Conservation (phyloP, 805 yeast species). For the Candida pseudofarinosa region DNA sequence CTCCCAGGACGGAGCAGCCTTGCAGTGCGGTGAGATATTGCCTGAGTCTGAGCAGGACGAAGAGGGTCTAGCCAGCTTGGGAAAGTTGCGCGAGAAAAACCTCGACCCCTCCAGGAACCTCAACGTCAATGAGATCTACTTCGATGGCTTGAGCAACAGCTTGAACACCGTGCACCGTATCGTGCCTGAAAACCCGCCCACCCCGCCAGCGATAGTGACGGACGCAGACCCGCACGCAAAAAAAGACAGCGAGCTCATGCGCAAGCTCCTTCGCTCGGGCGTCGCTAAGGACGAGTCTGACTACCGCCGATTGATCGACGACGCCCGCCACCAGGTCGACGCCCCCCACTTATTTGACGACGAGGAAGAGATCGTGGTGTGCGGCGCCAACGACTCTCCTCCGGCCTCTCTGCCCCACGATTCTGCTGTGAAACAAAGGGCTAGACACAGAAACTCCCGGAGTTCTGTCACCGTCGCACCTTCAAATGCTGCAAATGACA, state of each 20-base stretch:
- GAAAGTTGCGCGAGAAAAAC: constrained; percentile 28
- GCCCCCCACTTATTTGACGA: constrained; percentile 38
- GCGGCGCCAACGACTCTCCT: not conserved
- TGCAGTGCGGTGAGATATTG: constrained; percentile 56
- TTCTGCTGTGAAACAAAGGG: constrained; percentile 5
- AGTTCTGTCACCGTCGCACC: constrained; percentile 21
- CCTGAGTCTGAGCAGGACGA: constrained; percentile 56
- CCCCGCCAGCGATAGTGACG: constrained; percentile 7
- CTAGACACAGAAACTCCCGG: constrained; percentile 24
- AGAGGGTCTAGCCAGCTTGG: constrained; percentile 40
- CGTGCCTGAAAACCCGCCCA: constrained; percentile 8
- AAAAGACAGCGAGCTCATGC: constrained; percentile 29
- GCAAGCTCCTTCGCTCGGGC: constrained; percentile 32
- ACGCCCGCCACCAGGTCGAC: constrained; percentile 26
- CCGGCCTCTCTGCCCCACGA: constrained; percentile 5
- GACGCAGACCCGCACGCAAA: constrained; percentile 1
- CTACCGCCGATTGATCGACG: constrained; percentile 27
- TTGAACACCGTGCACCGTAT: constrained; percentile 22
- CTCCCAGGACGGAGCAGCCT: constrained; percentile 72
- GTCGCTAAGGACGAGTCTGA: constrained; percentile 26
- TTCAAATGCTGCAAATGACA: not conserved
- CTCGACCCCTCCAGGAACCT: constrained; percentile 42
- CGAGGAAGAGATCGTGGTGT: constrained; percentile 24
- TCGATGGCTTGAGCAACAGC: constrained; percentile 26
- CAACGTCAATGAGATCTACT: constrained; percentile 33